Percentiles rank a stretch among this genome's conserved stretches.
Conservation (phyloP, 2,329 filamentous ascomycete species). For the Reticulascus tulasneorum region DNA sequence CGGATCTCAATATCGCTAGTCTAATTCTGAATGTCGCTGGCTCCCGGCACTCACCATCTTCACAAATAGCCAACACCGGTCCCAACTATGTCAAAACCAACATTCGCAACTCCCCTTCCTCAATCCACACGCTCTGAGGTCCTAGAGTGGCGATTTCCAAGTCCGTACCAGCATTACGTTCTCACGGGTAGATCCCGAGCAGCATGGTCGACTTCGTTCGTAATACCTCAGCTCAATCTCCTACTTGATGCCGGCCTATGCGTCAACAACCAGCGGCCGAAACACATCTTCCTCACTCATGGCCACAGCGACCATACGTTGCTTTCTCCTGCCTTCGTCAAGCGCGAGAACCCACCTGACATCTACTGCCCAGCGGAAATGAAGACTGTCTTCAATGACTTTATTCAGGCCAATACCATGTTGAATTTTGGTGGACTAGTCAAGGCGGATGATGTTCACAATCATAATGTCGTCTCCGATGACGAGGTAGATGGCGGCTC, state of each 20-base stretch:
- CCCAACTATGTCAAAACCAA: conserved; percentile 3
- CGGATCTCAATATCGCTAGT: too few relatives aligned
- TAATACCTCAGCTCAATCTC: conserved; percentile 45
- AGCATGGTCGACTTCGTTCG: conserved; percentile 48
- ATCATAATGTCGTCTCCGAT: too few relatives aligned
- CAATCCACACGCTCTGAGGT: conserved; percentile 40
- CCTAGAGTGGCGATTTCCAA: conserved; percentile 42
- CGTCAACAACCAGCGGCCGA: conserved; percentile 41
- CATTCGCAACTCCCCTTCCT: conserved; percentile 39
- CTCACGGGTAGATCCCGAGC: conserved; percentile 45
- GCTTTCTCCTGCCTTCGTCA: conserved; percentile 37
- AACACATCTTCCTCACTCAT: conserved; percentile 47
- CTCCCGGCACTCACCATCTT: too few relatives aligned
- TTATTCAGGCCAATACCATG: conserved; percentile 34
- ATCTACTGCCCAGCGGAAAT: conserved; percentile 40
- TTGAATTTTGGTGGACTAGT: conserved; percentile 37
- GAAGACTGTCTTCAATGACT: conserved; percentile 33
- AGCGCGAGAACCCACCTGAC: conserved; percentile 40
- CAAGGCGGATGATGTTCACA: conserved; percentile 22
- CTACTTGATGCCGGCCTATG: conserved; percentile 44
- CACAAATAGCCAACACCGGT: background rate
- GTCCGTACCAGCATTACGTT: conserved; percentile 35
- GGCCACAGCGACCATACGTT: conserved; percentile 45
- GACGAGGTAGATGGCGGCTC: conserved; percentile 12
- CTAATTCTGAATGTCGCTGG: too few relatives aligned